A percentile compares a stretch with the other conserved stretches of the same genome.
Conservation (phyloP, 441 rosid genomes). For the Geranium incanum region DNA sequence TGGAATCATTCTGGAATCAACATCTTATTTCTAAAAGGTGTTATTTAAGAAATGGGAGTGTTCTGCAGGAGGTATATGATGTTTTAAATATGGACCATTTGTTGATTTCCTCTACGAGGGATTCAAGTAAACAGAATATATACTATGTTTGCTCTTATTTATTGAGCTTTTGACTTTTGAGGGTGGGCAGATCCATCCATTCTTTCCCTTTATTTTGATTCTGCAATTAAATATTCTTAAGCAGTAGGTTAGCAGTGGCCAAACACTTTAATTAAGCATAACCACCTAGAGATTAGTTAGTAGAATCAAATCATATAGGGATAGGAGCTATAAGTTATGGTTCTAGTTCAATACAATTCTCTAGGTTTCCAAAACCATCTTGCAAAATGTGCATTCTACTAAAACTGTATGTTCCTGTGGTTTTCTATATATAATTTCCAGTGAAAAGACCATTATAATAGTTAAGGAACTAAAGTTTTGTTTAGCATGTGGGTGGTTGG, state of each 20-base stretch:
- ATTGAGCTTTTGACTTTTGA: not conserved
- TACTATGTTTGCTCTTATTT: not conserved
- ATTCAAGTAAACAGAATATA: not conserved
- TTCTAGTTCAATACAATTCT: not conserved
- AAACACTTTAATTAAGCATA: not conserved
- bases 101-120: not conserved
- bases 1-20: not conserved
- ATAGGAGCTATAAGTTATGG: not conserved
- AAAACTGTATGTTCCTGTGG: not conserved
- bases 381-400: not conserved
- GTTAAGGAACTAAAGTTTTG: not conserved
- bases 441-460: too few species aligned
- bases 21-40: not conserved
- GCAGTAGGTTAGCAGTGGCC: not conserved
- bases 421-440: not conserved
- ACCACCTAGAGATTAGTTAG: not conserved
- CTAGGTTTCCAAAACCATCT: slow-evolving; percentile 1
- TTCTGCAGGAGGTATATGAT: slow-evolving; percentile 3
- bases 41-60: not conserved
- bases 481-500: not conserved
- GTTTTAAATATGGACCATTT: not conserved
- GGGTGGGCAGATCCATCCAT: not conserved
- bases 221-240: slow-evolving; percentile 3
- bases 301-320: not conserved
- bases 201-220: slow-evolving; percentile 4